Evolutionary conservation across 225 moss, liverwort and hornwort genomes (phyloP).

Genomic region (Polytrichum formosum): DNA sequence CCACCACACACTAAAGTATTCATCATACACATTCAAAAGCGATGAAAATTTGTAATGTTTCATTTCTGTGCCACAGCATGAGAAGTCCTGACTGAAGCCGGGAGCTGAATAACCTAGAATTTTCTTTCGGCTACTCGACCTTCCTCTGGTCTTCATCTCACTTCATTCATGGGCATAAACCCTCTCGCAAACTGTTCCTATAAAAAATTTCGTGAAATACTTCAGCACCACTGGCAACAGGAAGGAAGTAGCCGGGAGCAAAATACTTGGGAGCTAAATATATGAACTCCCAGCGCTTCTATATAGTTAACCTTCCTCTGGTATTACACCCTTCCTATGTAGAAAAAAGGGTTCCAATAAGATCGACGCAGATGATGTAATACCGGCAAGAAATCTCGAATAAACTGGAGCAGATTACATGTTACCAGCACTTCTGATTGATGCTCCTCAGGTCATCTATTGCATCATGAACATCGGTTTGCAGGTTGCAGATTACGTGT

Average conservation of each 20-base stretch:
- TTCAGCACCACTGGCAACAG: neutral
- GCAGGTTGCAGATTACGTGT: neutral
- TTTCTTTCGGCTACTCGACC: too few species aligned
- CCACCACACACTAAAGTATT: too few species aligned
- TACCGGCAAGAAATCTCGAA: neutral
- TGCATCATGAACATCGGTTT: neutral
- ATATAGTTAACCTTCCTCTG: neutral
- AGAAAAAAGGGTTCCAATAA: neutral
- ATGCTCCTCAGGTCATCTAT: neutral
- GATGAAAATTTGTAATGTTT: too few species aligned
- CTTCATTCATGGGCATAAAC: conserved; percentile 1
- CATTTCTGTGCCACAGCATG: too few species aligned
- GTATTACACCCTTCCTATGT: neutral
- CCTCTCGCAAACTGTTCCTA: neutral
- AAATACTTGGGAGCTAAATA: neutral
- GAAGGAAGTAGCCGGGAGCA: conserved; percentile 7
- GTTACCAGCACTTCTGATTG: neutral
- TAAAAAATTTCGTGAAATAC: neutral
- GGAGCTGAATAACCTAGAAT: too few species aligned
- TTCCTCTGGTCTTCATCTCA: neutral
- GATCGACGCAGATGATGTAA: neutral
- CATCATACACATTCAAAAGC: too few species aligned
- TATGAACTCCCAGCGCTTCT: neutral
- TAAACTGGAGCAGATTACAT: neutral
- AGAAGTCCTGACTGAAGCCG: too few species aligned